Evolutionary conservation across 163 green algal genomes (phyloP), one percentile per base, ranked within the genome.

Genomic region (Scenedesmus sp.): DNA sequence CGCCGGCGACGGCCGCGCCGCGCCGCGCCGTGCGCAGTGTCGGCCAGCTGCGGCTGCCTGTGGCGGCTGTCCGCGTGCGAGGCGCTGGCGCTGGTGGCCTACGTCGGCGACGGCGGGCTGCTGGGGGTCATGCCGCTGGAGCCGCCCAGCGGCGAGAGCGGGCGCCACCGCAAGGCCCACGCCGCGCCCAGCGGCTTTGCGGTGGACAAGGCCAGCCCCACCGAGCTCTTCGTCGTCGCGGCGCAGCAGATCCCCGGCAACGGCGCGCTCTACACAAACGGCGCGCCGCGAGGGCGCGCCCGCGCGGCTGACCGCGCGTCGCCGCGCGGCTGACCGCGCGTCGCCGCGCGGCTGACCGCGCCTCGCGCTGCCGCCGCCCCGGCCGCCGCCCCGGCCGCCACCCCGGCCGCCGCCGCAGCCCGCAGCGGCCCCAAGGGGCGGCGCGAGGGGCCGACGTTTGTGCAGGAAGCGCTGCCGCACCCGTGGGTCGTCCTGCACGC

Each of bases 181-280:
- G 74, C 74, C 7, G 74, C 74, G 33, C 47, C 75, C 17, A 66
- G 62, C 45, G 74, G 42, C 26, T 13, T 81, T 34, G 74, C 53
- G 10, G 74, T 75, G 48, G 74, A 51, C 20, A 60, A 66, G 0
- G n/a, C n/a, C n/a, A n/a, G n/a, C n/a, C n/a, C n/a, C n/a, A 48
- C 56, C 15, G 39, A 81, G 48, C 34, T 74, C n/a, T 81, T 60
- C 60, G 60, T 81, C 60, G 48, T 81, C 42, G 56, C 60, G 29
- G 50, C 74, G 14, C 28, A 36, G 14, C 48, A 81, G 74, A 39
- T 81, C 33, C 62, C 62, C 28, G 62, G 62, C 34, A 80, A 80
- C 36, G 71, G 71, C 24, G 71, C 57, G 13, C 45, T 80, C 20
- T 71, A 80, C 56, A 45, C 31, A 0, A 66, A 65, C 22, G 28